Conservation (phyloP, 139 green algal species). For the Haematococcus lacustris region DNA sequence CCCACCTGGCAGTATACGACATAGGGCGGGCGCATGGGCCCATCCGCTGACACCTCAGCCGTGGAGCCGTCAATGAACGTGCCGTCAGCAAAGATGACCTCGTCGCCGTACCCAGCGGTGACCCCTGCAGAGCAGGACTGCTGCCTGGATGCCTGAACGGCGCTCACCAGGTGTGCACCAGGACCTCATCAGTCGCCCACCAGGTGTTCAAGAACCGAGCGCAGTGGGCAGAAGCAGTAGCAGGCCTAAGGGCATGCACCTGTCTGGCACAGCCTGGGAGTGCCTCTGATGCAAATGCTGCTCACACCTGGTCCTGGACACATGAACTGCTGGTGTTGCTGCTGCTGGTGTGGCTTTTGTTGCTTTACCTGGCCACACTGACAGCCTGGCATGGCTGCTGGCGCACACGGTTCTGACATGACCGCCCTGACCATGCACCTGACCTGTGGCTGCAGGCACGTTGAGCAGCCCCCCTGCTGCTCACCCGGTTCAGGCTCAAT, state of each 20-base stretch:
- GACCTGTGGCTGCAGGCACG: too few species aligned
- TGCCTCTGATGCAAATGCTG: not conserved
- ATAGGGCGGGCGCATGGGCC: constrained; percentile 82
- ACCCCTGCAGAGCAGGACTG: constrained; percentile 66
- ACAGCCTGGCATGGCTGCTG: not conserved
- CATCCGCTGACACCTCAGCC: constrained; percentile 84
- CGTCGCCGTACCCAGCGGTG: constrained; percentile 83
- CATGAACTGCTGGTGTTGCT: too few species aligned
- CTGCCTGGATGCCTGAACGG: too few species aligned
- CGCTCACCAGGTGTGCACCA: too few species aligned
- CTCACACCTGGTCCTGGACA: too few species aligned
- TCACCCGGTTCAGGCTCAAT: constrained; percentile 72
- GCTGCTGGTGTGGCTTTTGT: too few species aligned
- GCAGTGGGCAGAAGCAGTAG: not conserved
- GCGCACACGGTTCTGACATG: not conserved
- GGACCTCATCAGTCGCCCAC: too few species aligned
- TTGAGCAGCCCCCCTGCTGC: not conserved
- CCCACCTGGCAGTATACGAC: constrained; percentile 78
- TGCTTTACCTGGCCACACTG: not conserved
- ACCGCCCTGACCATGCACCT: too few species aligned
- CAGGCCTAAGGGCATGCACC: not conserved
- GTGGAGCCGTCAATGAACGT: constrained; percentile 95
- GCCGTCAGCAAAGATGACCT: constrained; percentile 92
- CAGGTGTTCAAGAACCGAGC: too few species aligned
- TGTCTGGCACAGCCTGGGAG: not conserved